Base-by-base conservation (phyloP, 805 yeast genomes). In the Kuraishia hungarica region DNA sequence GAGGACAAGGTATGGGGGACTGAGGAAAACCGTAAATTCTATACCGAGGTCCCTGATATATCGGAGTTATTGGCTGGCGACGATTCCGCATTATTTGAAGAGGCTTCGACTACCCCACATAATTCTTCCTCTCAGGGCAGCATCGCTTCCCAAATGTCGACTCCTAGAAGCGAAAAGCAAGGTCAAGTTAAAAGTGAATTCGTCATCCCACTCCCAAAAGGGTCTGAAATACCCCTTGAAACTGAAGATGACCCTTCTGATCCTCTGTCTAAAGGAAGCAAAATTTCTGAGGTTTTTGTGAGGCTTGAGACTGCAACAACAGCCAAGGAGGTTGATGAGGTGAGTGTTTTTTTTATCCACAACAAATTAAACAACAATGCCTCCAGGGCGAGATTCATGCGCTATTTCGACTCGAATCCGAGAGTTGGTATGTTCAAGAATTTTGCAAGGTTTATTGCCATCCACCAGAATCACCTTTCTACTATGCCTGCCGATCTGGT, bases 371-470 rank as follows among this genome's bases (percentile, higher is more conserved):
- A 85, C 64, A 88, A 87, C 62, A 89, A 86, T 65, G 91, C 94
- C 0, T 82, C 96, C 0, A 78, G 76, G 51, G 79, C 82, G 59
- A 73, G 89, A 59, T 64, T 91, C 7, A 62, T 81, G 52, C 79
- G 77, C 53, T 82, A 81, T 62, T 78, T 89, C 55, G 68, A 75
- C 5, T 81, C 79, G 22, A 71, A 77, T 51, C 67, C 72, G 50
- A 79, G 80, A 56, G 64, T 79, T 60, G 70, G 75, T 39, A 75
- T 73, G 57, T 68, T 78, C 28, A 76, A 71, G 56, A 72, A 78
- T 51, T 86, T 80, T 66, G 81, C 87, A 0, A 75, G 96, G 54
- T 87, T 91, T 64, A 68, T 90, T 26, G 86, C 86, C n/a, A 76
- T 83, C 13, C 80, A 84, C 61, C 74, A 75, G 47, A 70, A 66